Base-by-base conservation (phyloP, 257 asterid genomes). In the Lavandula angustifolia region DNA sequence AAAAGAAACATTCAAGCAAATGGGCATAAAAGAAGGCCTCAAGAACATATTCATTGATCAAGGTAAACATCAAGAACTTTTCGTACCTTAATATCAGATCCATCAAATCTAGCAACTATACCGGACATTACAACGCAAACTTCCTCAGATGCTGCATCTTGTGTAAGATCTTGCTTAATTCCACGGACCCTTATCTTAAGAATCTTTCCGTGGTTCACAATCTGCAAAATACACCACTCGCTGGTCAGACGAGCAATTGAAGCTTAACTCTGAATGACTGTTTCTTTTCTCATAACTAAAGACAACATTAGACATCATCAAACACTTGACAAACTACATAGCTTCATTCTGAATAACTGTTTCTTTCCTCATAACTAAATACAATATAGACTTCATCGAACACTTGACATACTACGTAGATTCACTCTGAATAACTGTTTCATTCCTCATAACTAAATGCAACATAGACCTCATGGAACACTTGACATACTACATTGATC, bases 41-140 rank as follows among this genome's bases (percentile, higher is more conserved):
- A 64, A 58, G 54, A 58, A 27, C 48, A 17, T 31, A 32, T 50
- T 5, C 10, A 1, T 12, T 32, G 44, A 2, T 58, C 27, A 9
- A 38, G 7, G 51, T 37, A 58, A 53, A 4, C 35, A 52, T 37
- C 32, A 42, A 31, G 35, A 59, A 40, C 10, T 31, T 9, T 9
- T 32, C 48, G n/a, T 40, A 94, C 97, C 97, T 83, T 90, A 68
- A 94, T 83, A 60, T 90, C 95, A 43, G 95, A 82, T 70, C 97
- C 99, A 67, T 88, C 96, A 74, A 92, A 80, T 12, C 97, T 91
- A 56, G 95, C 97, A 78, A 92, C 64, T 35, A 82, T 87, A 43
- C 94, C 89, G 12, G 88, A 78, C 95, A 87, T 82, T 73, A 92
- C 94, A 56, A 85, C 77, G 49, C 99, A 89, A 74, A 92, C 87